Base-by-base conservation (phyloP, 331 rosid species). In the Telfairia occidentalis region DNA sequence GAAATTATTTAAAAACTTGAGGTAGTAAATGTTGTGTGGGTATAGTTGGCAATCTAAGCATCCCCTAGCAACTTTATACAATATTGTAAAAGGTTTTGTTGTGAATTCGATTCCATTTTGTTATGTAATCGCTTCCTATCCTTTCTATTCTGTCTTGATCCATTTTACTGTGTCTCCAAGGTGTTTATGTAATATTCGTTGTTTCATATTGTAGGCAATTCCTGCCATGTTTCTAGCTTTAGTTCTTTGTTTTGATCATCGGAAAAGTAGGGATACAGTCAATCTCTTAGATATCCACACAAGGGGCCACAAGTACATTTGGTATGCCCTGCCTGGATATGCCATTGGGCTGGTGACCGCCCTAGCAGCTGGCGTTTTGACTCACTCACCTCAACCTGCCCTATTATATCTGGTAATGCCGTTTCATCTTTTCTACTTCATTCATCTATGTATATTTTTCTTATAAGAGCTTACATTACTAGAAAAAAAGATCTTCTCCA, bases 321-420 rank as follows among this genome's bases (percentile, higher is more conserved):
- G 99, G 97, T 95, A 90, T 86, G 97, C 99, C 43, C 89, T 95
- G 72, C 90, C 96, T 81, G 99, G 99, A 52, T 95, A 95, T 83
- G 97, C 99, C 74, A 75, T 95, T 32, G 97, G 99, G 46, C 87
- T 95, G 76, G 83, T 95, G 53, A 79, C 86, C 43, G 99, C 99
- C 85, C 82, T 95, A 85, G 92, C 97, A 24, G 97, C 97, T 58
- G 97, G 97, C 60, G 84, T 92, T 79, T 83, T 95, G 86, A 95
- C 97, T 26, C 94, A 85, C 77, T 86, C 94, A 28, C 99, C 97
- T 74, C 92, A 88, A 75, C 97, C 92, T 6, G 96, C 95, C 7
- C 92, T 86, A 34, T 88, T 89, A 34, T 88, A 93, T 89, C 88
- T 86, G 88, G 95, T 89, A 91, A 28, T 63, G 67, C 76, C 16